Percentiles rank a stretch among this genome's conserved stretches.
phyloP scores from a whole-genome alignment of 768 basidiomycete genomes.

The Xanthoconium purpureum region DNA sequence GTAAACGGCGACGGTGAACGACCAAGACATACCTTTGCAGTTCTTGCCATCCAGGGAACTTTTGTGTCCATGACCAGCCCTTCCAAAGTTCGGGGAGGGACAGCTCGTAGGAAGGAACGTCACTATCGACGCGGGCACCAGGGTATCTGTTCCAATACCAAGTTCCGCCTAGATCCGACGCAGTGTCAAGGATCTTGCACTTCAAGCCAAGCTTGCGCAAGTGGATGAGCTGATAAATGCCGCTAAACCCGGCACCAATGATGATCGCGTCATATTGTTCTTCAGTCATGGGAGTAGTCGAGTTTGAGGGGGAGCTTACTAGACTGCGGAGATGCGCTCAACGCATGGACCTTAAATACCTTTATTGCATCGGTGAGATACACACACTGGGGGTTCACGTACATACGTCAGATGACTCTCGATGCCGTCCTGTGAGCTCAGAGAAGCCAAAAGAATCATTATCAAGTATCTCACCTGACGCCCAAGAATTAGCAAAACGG shows the following conservation, averaged over 20 bases:
- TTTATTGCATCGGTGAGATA: too few species aligned
- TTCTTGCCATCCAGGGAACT: conserved; percentile 8
- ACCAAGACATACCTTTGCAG: neutral
- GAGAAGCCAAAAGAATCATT: too few species aligned
- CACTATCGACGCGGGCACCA: conserved; percentile 10
- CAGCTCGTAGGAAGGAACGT: conserved; percentile 8
- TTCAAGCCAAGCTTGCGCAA: conserved; percentile 8
- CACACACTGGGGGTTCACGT: too few species aligned
- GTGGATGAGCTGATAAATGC: conserved; percentile 11
- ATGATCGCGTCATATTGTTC: conserved; percentile 8
- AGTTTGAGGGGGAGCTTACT: too few species aligned
- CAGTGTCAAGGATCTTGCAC: conserved; percentile 5
- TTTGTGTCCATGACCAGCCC: conserved; percentile 11
- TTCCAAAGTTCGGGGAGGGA: conserved; percentile 13
- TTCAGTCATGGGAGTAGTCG: neutral
- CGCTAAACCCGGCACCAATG: conserved; percentile 11
- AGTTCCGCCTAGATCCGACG: conserved; percentile 6
- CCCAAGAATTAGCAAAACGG: too few species aligned
- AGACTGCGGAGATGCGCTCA: too few species aligned
- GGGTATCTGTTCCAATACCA: conserved; percentile 18
- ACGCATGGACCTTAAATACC: too few species aligned
- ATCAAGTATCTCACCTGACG: too few species aligned
- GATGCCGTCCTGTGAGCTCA: too few species aligned
- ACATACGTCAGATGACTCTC: too few species aligned
- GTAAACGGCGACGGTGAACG: neutral